These are phyloP conservation scores for Trichoderma polysporum DNA, from an alignment of 2,329 filamentous ascomycete species.

Conservation along the genomic window DNA sequence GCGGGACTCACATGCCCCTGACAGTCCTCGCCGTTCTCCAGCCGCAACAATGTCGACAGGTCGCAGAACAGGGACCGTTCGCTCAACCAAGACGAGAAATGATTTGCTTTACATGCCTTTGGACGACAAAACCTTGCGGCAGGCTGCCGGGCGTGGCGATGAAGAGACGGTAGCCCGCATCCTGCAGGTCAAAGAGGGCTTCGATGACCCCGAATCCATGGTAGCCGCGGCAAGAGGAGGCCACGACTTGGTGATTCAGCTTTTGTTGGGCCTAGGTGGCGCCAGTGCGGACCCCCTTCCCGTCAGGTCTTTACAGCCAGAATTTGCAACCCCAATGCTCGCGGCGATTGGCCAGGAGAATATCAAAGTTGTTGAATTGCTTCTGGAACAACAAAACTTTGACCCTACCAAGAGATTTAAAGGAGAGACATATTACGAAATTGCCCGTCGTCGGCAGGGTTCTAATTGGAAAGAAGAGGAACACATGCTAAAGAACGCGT, in stretches of 20 bases:
- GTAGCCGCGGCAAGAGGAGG: constrained; percentile 90
- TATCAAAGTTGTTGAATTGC: constrained; percentile 76
- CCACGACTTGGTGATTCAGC: constrained; percentile 81
- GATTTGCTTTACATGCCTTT: constrained; percentile 63
- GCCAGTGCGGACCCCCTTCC: constrained; percentile 68
- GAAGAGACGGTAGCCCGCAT: constrained; percentile 61
- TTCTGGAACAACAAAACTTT: constrained; percentile 74
- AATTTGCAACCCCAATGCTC: constrained; percentile 87
- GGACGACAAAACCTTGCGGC: constrained; percentile 60
- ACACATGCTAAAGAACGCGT: constrained; percentile 73
- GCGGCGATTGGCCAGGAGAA: constrained; percentile 90
- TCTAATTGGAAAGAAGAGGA: constrained; percentile 90
- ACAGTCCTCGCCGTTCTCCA: constrained; percentile 60
- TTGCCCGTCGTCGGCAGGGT: constrained; percentile 78
- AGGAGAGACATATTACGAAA: constrained; percentile 81
- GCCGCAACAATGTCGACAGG: constrained; percentile 41
- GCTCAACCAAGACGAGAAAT: constrained; percentile 64
- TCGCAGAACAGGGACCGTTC: constrained; percentile 54
- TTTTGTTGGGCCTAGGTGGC: constrained; percentile 68
- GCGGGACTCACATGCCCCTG: constrained; percentile 54
- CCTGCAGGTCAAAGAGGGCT: constrained; percentile 59
- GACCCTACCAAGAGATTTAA: constrained; percentile 77
- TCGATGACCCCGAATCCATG: constrained; percentile 78
- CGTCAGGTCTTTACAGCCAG: constrained; percentile 57
- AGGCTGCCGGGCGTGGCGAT: constrained; percentile 61